Evolutionary conservation across 805 yeast genomes (phyloP).

Genomic region (Sungouiella thailandica): DNA sequence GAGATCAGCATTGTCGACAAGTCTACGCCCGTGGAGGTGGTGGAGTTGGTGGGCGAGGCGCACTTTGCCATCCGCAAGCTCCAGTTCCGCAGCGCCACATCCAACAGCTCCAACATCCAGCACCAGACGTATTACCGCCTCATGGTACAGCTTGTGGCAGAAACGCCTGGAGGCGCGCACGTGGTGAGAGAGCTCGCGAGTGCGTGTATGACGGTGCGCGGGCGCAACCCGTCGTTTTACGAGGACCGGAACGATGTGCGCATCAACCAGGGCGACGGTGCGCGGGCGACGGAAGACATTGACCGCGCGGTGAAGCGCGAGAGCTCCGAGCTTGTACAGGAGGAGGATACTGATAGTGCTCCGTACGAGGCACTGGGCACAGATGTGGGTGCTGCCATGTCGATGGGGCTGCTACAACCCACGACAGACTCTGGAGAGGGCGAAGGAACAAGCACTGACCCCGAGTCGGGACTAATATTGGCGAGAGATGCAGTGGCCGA

Average conservation of each 20-base stretch:
- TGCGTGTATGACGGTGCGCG: constrained; percentile 51
- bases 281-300: no score
- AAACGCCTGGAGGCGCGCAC: constrained; percentile 6
- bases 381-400: no score
- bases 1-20: not conserved
- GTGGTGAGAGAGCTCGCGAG: constrained; percentile 7
- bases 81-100: constrained; percentile 49
- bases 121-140: constrained; percentile 42
- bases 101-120: constrained; percentile 44
- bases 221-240: constrained; percentile 59
- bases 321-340: no score
- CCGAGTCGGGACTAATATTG: not conserved
- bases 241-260: constrained; percentile 47
- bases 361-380: no score
- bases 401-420: no score
- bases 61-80: constrained; percentile 35
- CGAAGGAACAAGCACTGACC: not conserved
- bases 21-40: constrained; percentile 6
- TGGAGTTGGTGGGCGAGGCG: constrained; percentile 15
- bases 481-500: not conserved
- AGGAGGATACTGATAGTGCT: no score
- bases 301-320: not conserved
- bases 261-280: constrained; percentile 18
- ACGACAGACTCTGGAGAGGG: not conserved
- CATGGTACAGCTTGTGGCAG: constrained; percentile 8